These are phyloP conservation scores for Murraya paniculata DNA, from an alignment of 345 rosid genomes.

Conservation along the genomic window DNA sequence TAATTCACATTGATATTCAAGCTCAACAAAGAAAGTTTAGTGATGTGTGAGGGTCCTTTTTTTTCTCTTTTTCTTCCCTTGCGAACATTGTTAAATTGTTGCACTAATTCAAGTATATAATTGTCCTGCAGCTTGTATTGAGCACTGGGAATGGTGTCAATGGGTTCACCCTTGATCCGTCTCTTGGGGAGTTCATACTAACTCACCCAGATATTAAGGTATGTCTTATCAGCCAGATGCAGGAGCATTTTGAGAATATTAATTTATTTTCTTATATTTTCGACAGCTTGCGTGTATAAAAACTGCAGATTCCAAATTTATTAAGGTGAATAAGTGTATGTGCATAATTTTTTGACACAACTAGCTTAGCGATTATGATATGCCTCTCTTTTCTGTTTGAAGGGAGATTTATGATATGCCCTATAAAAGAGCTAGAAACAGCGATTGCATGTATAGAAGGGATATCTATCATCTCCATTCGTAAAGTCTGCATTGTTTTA, in stretches of 20 bases:
- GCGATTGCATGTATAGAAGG: not conserved
- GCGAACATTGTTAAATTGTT: not conserved
- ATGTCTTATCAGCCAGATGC: constrained; percentile 16
- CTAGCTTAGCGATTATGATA: not conserved
- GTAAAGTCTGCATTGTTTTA: not conserved
- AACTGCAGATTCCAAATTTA: not conserved
- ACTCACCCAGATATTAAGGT: constrained; percentile 97
- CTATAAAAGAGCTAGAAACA: no score
- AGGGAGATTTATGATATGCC: no score
- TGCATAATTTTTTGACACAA: not conserved
- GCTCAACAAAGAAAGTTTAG: not conserved
- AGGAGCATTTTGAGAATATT: not conserved
- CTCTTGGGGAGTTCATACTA: constrained; percentile 95
- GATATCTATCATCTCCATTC: not conserved
- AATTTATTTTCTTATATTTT: not conserved
- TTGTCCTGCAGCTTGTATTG: constrained; percentile 70
- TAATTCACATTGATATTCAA: not conserved
- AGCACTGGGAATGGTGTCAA: constrained; percentile 89
- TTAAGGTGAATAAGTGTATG: not conserved
- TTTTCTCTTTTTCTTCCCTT: not conserved
- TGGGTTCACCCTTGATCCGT: constrained; percentile 98
- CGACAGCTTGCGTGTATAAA: no score
- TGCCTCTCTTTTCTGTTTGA: not conserved
- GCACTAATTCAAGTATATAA: not conserved
- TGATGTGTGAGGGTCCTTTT: not conserved